Conservation (phyloP, 2,329 filamentous ascomycete species). For the Aspergillus jensenii region DNA sequence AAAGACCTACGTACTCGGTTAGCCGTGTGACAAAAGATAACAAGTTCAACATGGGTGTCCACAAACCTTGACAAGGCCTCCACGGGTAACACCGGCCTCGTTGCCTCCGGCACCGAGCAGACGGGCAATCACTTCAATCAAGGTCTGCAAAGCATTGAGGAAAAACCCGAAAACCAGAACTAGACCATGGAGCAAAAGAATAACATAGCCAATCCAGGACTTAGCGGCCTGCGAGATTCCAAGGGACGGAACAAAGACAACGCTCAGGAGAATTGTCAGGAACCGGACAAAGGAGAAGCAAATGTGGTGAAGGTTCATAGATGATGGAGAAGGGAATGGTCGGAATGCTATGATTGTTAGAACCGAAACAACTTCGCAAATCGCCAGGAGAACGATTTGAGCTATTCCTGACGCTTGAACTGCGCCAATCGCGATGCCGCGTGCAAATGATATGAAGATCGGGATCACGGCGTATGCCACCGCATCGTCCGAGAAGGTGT, state of each 20-base stretch:
- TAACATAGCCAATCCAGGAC: conserved; percentile 93
- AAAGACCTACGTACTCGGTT: conserved; percentile 58
- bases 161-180: conserved; percentile 91
- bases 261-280: conserved; percentile 71
- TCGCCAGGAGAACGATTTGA: conserved; percentile 86
- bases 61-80: conserved; percentile 74
- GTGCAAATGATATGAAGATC: conserved; percentile 77
- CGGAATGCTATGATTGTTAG: conserved; percentile 85
- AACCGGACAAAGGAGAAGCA: conserved; percentile 79
- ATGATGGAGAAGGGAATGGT: conserved; percentile 85
- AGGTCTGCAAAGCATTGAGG: conserved; percentile 84
- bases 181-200: conserved; percentile 79
- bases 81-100: conserved; percentile 66
- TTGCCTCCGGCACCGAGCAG: conserved; percentile 80
- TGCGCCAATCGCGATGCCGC: conserved; percentile 87
- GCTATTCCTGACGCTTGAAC: conserved; percentile 91
- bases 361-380: conserved; percentile 89
- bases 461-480: conserved; percentile 88
- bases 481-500: conserved; percentile 93
- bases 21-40: not conserved
- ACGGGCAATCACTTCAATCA: conserved; percentile 83
- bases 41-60: not conserved
- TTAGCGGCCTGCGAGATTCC: conserved; percentile 75
- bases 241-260: conserved; percentile 81
- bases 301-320: conserved; percentile 95